Conservation (phyloP, 2,329 filamentous ascomycete genomes). For the Tolypocladium ophioglossoides region DNA sequence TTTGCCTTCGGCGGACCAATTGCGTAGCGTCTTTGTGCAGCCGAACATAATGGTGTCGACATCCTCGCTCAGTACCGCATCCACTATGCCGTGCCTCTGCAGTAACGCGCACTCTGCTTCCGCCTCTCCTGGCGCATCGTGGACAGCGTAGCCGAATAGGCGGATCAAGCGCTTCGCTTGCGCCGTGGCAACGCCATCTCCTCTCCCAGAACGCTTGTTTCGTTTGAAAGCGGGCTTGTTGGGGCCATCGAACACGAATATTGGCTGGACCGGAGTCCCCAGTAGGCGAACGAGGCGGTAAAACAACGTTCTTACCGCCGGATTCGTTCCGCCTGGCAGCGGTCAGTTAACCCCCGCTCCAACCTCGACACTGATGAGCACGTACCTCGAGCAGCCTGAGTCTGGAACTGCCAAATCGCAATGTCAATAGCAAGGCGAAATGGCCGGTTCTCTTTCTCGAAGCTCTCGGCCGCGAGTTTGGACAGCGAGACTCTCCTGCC, state of each 20-base stretch:
- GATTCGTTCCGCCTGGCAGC: slow-evolving; percentile 64
- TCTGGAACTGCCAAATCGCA: slow-evolving; percentile 95
- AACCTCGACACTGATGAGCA: neutral
- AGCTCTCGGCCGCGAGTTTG: slow-evolving; percentile 69
- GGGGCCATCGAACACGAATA: slow-evolving; percentile 86
- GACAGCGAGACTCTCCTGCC: slow-evolving; percentile 72
- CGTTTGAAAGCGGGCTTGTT: slow-evolving; percentile 82
- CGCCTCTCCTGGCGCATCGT: slow-evolving; percentile 87
- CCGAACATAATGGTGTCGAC: slow-evolving; percentile 98
- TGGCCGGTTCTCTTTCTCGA: slow-evolving; percentile 59
- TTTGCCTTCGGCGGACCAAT: slow-evolving; percentile 67
- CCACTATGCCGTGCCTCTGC: slow-evolving; percentile 72
- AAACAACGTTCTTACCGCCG: slow-evolving; percentile 83
- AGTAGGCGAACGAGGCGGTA: slow-evolving; percentile 77
- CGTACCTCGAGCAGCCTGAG: slow-evolving; percentile 65
- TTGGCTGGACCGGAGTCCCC: slow-evolving; percentile 66
- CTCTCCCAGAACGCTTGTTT: slow-evolving; percentile 60
- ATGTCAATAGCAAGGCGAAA: slow-evolving; percentile 86
- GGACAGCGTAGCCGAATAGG: slow-evolving; percentile 72
- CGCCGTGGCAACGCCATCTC: slow-evolving; percentile 57
- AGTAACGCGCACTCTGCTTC: slow-evolving; percentile 91
- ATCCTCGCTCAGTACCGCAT: slow-evolving; percentile 91
- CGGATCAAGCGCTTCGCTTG: slow-evolving; percentile 76
- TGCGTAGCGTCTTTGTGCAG: slow-evolving; percentile 65
- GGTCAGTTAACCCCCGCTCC: slow-evolving; percentile 1